phyloP scores from a whole-genome alignment of 2,329 filamentous ascomycete species.

The Colletotrichum chrysophilum region DNA sequence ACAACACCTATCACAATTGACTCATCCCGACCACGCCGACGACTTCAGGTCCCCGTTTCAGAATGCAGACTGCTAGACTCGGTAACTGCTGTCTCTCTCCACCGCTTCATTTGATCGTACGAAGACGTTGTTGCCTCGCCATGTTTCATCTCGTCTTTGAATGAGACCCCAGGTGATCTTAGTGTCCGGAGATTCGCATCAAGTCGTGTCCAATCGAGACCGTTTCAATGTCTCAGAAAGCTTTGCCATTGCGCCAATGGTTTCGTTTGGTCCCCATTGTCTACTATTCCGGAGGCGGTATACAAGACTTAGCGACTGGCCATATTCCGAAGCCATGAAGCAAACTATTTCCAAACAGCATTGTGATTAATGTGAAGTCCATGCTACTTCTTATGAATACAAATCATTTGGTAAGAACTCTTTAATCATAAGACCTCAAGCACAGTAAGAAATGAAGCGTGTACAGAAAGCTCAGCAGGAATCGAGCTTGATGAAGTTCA shows the following conservation, averaged over 20 bases:
- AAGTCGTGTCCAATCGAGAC: not conserved
- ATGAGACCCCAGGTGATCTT: not conserved
- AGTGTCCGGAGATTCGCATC: not conserved
- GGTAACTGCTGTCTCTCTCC: not conserved
- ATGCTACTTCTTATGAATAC: not conserved
- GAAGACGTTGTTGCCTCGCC: not conserved
- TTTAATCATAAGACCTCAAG: not conserved
- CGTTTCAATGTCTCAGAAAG: fast-evolving
- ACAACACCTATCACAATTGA: not conserved
- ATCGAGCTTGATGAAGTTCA: not conserved
- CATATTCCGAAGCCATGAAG: not conserved
- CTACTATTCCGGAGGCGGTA: not conserved
- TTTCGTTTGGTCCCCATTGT: fast-evolving
- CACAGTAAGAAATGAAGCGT: fast-evolving
- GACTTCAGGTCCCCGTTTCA: not conserved
- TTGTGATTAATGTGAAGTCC: not conserved
- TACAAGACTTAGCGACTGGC: not conserved
- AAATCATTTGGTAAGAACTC: fast-evolving
- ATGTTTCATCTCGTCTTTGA: not conserved
- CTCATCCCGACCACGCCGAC: not conserved
- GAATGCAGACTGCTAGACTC: not conserved
- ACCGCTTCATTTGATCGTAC: not conserved
- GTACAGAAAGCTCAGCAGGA: not conserved
- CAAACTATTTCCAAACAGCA: not conserved
- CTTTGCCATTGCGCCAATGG: not conserved